These are phyloP conservation scores for Hemileccinum rubropunctum DNA, from an alignment of 768 basidiomycete genomes.

Conservation along the genomic window DNA sequence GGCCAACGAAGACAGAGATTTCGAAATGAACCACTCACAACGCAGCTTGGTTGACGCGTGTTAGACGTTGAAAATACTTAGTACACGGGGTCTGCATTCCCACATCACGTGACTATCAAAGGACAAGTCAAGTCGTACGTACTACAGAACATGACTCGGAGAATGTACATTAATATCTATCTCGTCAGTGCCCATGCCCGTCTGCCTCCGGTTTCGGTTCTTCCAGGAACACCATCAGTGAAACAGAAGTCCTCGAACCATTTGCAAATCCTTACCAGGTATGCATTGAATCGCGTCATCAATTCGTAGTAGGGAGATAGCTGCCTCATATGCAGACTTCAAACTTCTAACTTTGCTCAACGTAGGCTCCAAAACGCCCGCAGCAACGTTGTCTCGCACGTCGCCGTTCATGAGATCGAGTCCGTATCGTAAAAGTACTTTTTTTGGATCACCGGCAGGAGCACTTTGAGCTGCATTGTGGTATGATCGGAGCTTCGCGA, in stretches of 20 bases:
- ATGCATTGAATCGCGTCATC: constrained; percentile 94
- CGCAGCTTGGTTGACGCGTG: constrained; percentile 17
- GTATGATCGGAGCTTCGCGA: constrained; percentile 94
- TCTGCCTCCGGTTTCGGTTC: constrained; percentile 73
- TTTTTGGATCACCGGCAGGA: constrained; percentile 86
- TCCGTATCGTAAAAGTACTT: constrained; percentile 86
- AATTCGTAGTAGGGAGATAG: constrained; percentile 90
- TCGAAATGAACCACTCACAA: constrained; percentile 16
- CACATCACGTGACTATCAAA: constrained; percentile 29
- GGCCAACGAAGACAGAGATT: constrained; percentile 15
- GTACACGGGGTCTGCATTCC: constrained; percentile 6
- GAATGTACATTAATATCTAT: constrained; percentile 8
- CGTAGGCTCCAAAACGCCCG: constrained; percentile 94
- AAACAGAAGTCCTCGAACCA: constrained; percentile 10
- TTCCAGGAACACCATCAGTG: constrained; percentile 30
- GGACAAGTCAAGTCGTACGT: neutral
- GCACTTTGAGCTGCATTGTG: constrained; percentile 97
- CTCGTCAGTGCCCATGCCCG: constrained; percentile 65
- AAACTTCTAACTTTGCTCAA: constrained; percentile 96
- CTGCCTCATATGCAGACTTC: constrained; percentile 96
- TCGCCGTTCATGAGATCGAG: constrained; percentile 93
- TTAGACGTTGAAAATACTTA: constrained; percentile 20
- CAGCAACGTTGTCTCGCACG: constrained; percentile 90
- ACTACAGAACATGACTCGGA: constrained; percentile 1
- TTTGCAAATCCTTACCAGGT: constrained; percentile 55